Evolutionary conservation across 73 alveolate genomes (phyloP).

Genomic region (Halteria grandinella): DNA sequence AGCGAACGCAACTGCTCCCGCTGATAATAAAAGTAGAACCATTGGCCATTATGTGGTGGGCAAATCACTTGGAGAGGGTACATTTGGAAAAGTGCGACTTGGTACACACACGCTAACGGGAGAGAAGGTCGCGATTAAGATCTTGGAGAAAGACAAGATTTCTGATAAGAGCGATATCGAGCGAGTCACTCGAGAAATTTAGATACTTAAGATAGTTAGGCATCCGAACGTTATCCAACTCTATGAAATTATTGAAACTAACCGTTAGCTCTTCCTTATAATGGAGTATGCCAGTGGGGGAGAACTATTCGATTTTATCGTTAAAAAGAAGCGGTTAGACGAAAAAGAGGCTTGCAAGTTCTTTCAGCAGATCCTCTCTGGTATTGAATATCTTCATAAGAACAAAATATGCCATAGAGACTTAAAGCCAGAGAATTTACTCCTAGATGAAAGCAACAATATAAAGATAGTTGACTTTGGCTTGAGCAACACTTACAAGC

Average conservation of each 20-base stretch:
- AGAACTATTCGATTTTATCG: conserved; percentile 87
- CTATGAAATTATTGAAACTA: conserved; percentile 58
- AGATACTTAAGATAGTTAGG: conserved; percentile 68
- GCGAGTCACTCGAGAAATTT: conserved; percentile 78
- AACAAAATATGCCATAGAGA: conserved; percentile 86
- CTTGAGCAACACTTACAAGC: conserved; percentile 67
- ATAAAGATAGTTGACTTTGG: conserved; percentile 93
- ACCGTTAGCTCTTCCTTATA: conserved; percentile 66
- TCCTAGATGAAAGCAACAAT: conserved; percentile 77
- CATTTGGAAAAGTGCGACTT: conserved; percentile 69
- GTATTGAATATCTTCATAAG: conserved; percentile 84
- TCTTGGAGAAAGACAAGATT: conserved; percentile 71
- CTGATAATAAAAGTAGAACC: neutral
- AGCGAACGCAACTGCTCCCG: too few relatives aligned
- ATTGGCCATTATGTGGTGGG: conserved; percentile 49
- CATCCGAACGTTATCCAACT: conserved; percentile 76
- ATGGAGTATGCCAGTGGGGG: conserved; percentile 87
- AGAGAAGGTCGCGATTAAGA: conserved; percentile 72
- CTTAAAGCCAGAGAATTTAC: conserved; percentile 89
- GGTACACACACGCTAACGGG: conserved; percentile 45
- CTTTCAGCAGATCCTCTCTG: conserved; percentile 88
- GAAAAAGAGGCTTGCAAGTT: conserved; percentile 88
- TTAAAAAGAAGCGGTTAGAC: conserved; percentile 51
- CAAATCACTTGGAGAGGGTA: conserved; percentile 69
- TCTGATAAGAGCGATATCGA: conserved; percentile 73